Evolutionary conservation across 1,284 basidiomycete genomes (phyloP), one percentile per base, ranked within the genome.

Genomic region (Somion occarium): DNA sequence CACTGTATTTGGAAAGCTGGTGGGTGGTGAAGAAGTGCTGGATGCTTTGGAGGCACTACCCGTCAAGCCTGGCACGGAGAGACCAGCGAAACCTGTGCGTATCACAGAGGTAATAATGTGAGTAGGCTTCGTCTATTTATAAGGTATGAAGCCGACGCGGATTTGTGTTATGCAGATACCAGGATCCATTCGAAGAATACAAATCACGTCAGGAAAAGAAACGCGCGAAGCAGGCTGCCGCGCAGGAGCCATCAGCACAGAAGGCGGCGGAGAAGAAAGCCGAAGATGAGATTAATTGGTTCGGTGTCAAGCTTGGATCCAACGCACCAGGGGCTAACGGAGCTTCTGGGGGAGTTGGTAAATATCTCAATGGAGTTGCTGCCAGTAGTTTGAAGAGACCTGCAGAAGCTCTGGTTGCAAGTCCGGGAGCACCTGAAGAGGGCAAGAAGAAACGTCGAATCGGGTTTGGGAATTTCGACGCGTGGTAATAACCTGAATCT

Each of bases 1-100:
- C 64, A 97, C 95, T 0, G 95, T 98, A 1, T 99, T 99, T 64
- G 96, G 97, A 2, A 93, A 97, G 60, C 76, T 98, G 3, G 93
- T 98, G 0, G 95, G 95, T 20, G 95, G 95, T 2, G 92, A 96
- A 63, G 89, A 94, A 38, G 87, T 96, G 1, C 73, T 99, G 3
- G 81, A 91, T 60, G 79, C 85, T 7, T 72, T 99, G 34, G 97
- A 99, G 67, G 79, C 81, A 26, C 69, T 94, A 0, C 85, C 91
- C 0, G 74, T 86, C 19, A 90, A 94, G 64, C 80, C 86, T 26
- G 90, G 88, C 2, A 91, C 90, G 0, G 94, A 98, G 56, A 78
- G 88, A 50, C 96, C 96, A 25, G 76, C 81, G 11, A 93, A 92
- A 64, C 81, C 85, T 13, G 84, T 98, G 48, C 79, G 78, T 48